These are phyloP conservation scores for Coemansia sp. DNA, from an alignment of 192 early-diverging fungal genomes.

Conservation along the genomic window DNA sequence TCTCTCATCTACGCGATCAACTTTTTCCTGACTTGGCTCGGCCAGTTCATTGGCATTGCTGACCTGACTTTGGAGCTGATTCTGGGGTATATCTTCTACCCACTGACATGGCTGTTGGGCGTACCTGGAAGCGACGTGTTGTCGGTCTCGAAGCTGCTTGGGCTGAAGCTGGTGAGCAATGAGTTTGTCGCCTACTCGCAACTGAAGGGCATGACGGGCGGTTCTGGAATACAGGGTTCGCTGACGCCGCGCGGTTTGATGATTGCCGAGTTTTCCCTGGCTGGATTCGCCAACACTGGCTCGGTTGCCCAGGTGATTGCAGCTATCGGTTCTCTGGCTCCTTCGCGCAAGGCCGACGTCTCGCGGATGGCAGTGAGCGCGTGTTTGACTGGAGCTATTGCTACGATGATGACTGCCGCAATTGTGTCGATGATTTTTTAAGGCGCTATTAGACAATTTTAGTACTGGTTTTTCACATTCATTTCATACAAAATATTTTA, in stretches of 20 bases:
- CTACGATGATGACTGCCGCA: constrained; percentile 77
- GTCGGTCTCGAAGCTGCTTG: constrained; percentile 62
- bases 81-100: constrained; percentile 74
- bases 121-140: constrained; percentile 57
- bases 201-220: constrained; percentile 23
- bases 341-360: constrained; percentile 67
- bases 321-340: constrained; percentile 72
- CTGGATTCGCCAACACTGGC: constrained; percentile 83
- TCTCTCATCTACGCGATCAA: constrained; percentile 69
- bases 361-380: constrained; percentile 73
- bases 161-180: constrained; percentile 77
- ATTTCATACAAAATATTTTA: neutral
- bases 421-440: constrained; percentile 74
- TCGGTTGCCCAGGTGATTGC: constrained; percentile 85
- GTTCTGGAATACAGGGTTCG: constrained; percentile 17
- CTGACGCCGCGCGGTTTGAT: constrained; percentile 53
- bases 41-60: constrained; percentile 60
- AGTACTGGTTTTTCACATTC: neutral
- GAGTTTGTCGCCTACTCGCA: constrained; percentile 79
- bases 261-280: constrained; percentile 71
- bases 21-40: constrained; percentile 67
- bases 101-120: constrained; percentile 68
- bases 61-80: constrained; percentile 63
- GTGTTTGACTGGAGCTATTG: constrained; percentile 72
- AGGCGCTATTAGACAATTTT: neutral